Conservation (phyloP, 441 rosid genomes). For the Pelargonium cotyledonis region DNA sequence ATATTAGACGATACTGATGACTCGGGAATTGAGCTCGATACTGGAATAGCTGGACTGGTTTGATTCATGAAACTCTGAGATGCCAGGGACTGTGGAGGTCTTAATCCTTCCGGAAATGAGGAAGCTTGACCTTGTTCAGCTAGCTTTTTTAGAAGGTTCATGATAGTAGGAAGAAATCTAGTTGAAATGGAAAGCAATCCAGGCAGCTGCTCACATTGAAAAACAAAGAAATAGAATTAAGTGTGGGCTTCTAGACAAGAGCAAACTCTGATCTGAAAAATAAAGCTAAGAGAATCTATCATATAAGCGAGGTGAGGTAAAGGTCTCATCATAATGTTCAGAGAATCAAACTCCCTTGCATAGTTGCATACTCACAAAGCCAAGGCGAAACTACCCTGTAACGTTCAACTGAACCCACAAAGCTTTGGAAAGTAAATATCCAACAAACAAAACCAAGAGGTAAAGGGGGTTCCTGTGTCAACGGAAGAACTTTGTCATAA, state of each 20-base stretch:
- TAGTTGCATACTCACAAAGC: constrained; percentile 53
- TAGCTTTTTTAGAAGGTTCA: constrained; percentile 59
- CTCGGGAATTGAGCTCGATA: constrained; percentile 30
- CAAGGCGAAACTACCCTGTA: constrained; percentile 53
- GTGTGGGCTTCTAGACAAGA: not conserved
- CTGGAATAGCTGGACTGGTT: constrained; percentile 26
- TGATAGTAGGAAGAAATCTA: constrained; percentile 59
- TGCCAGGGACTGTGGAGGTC: constrained; percentile 21
- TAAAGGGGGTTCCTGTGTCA: constrained; percentile 77
- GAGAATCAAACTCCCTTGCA: too few relatives aligned
- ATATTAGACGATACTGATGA: constrained; percentile 56
- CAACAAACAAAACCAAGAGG: constrained; percentile 59
- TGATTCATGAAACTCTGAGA: constrained; percentile 38
- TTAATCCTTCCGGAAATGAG: constrained; percentile 29
- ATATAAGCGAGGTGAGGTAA: not conserved
- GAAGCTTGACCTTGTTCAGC: constrained; percentile 73
- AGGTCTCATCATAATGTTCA: too few relatives aligned
- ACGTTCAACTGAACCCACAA: constrained; percentile 80
- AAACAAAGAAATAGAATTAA: constrained; percentile 7
- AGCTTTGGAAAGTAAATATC: constrained; percentile 61
- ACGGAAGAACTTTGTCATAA: constrained; percentile 18
- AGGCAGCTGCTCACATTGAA: constrained; percentile 41
- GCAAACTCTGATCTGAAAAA: not conserved
- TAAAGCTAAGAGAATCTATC: not conserved
- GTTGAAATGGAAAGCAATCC: constrained; percentile 57